Percentiles rank a stretch among this genome's conserved stretches.
phyloP scores from a whole-genome alignment of 306 rosid species.

The Vigna angularis region DNA sequence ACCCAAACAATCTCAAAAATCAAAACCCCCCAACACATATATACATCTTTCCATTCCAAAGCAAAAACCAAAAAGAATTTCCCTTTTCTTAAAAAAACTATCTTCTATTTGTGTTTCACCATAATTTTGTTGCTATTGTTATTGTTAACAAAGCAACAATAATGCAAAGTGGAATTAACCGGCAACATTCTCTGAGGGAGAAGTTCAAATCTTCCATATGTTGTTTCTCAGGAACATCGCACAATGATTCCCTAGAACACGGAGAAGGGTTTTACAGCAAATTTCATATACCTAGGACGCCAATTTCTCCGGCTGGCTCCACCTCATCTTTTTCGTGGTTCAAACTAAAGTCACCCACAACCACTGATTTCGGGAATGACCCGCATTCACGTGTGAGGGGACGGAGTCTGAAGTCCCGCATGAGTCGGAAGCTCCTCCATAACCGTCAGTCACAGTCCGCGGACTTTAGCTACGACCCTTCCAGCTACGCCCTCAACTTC shows the following conservation, averaged over 20 bases:
- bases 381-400: not conserved
- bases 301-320: not conserved
- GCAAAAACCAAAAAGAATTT: too few species aligned
- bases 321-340: not conserved
- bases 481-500: conserved; percentile 57
- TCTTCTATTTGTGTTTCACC: not conserved
- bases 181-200: conserved; percentile 37
- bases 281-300: conserved; percentile 30
- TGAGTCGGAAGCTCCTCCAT: conserved; percentile 1
- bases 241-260: not conserved
- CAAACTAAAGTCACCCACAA: conserved; percentile 23
- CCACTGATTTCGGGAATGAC: not conserved
- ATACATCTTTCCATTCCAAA: not conserved
- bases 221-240: conserved; percentile 38
- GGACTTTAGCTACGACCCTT: conserved; percentile 55
- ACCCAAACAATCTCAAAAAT: not conserved
- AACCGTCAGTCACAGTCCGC: conserved; percentile 42
- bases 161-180: conserved; percentile 27
- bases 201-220: conserved; percentile 47
- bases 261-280: conserved; percentile 30
- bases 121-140: not conserved
- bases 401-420: not conserved
- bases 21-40: not conserved
- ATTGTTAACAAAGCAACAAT: not conserved
- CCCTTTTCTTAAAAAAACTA: too few species aligned